These are phyloP conservation scores for Pseudodiploospora longispora DNA, from an alignment of 2,329 filamentous ascomycete species.

Conservation along the genomic window DNA sequence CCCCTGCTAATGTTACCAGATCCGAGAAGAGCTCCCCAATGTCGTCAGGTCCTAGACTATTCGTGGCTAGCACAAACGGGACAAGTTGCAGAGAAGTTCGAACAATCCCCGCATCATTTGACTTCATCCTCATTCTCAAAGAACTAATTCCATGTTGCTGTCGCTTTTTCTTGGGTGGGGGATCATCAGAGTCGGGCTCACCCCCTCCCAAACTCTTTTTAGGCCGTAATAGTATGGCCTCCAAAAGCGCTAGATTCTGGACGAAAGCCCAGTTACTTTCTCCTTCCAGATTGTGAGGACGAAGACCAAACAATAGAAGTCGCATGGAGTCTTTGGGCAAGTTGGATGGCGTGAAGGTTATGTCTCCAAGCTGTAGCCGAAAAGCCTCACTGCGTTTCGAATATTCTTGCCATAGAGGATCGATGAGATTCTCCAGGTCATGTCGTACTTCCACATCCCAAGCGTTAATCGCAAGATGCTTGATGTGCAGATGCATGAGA, in stretches of 20 bases:
- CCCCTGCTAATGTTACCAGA: conserved; percentile 51
- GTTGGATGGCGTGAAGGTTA: conserved; percentile 48
- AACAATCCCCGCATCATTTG: conserved; percentile 34
- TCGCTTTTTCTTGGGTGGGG: conserved; percentile 46
- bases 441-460: conserved; percentile 30
- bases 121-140: conserved; percentile 40
- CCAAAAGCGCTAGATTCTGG: conserved; percentile 50
- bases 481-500: conserved; percentile 54
- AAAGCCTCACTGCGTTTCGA: conserved; percentile 60
- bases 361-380: conserved; percentile 69
- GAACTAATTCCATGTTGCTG: conserved; percentile 35
- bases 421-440: conserved; percentile 56
- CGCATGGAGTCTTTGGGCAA: conserved; percentile 37
- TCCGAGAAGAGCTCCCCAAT: conserved; percentile 48
- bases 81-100: conserved; percentile 49
- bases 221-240: conserved; percentile 35
- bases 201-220: conserved; percentile 14
- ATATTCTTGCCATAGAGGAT: conserved; percentile 73
- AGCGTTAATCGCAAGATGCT: conserved; percentile 43
- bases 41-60: conserved; percentile 40
- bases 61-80: conserved; percentile 45
- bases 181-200: conserved; percentile 27
- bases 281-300: conserved; percentile 42
- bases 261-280: conserved; percentile 55
- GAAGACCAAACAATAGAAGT: conserved; percentile 44